Evolutionary conservation across 495 filamentous ascomycete species (phyloP).

Genomic region (Penicillium argentinense): DNA sequence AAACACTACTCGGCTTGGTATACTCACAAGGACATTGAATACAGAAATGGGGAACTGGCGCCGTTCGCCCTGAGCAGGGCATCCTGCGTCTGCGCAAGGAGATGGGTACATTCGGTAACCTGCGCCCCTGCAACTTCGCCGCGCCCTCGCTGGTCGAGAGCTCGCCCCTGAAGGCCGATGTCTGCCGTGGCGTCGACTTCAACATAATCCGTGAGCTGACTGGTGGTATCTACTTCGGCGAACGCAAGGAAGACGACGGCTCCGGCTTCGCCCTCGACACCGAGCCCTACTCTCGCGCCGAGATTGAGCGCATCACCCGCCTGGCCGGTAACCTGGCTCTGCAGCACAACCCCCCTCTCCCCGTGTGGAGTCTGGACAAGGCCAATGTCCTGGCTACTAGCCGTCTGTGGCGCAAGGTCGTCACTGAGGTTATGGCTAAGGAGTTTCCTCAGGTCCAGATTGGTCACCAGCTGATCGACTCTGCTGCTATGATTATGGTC

Average conservation of each 20-base stretch:
- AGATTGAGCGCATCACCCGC: conserved; percentile 88
- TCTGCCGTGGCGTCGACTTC: conserved; percentile 89
- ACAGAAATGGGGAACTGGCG: conserved; percentile 89
- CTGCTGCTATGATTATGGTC: conserved; percentile 94
- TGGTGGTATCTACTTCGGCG: conserved; percentile 96
- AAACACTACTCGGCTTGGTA: neutral
- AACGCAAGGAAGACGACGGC: conserved; percentile 78
- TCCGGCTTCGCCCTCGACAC: conserved; percentile 81
- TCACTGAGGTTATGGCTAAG: conserved; percentile 70
- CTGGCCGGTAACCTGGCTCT: conserved; percentile 82
- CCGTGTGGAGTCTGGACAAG: conserved; percentile 92
- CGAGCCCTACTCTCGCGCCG: conserved; percentile 81
- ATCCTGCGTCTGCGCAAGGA: conserved; percentile 92
- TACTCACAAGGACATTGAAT: neutral
- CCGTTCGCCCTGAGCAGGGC: conserved; percentile 91
- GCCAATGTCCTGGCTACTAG: conserved; percentile 93
- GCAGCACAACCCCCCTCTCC: conserved; percentile 72
- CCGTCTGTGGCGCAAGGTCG: conserved; percentile 85
- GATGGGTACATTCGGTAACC: conserved; percentile 93
- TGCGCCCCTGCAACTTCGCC: conserved; percentile 96
- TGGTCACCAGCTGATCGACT: conserved; percentile 91
- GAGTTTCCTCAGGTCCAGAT: conserved; percentile 88
- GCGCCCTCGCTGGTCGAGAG: conserved; percentile 81
- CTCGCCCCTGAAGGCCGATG: conserved; percentile 84
- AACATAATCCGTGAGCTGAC: conserved; percentile 94